A percentile compares a stretch with the other conserved stretches of the same genome.
These are phyloP conservation scores for Scedosporium minutisporum DNA, from an alignment of 2,329 filamentous ascomycete species.

Conservation along the genomic window DNA sequence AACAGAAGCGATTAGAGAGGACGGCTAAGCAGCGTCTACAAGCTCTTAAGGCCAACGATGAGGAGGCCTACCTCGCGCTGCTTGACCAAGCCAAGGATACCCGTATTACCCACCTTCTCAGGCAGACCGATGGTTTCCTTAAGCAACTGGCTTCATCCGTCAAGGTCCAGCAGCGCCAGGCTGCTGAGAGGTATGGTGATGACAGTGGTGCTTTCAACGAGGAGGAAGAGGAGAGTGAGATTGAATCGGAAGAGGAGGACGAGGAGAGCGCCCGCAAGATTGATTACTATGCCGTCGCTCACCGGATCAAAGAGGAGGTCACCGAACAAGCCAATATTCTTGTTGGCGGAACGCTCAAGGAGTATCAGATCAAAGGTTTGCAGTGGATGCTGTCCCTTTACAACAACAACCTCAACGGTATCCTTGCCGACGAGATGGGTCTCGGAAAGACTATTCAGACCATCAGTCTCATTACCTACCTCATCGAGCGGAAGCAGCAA, in stretches of 20 bases:
- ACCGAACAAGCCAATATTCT: conserved; percentile 73
- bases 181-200: conserved; percentile 68
- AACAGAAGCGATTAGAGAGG: conserved; percentile 94
- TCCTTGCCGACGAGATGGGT: conserved; percentile 98
- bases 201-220: conserved; percentile 41
- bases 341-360: conserved; percentile 86
- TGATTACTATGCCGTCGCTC: conserved; percentile 97
- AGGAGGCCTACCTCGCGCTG: conserved; percentile 96
- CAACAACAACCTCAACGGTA: conserved; percentile 99
- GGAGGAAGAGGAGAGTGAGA: conserved; percentile 56
- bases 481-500: conserved; percentile 92
- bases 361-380: conserved; percentile 96
- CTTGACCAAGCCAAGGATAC: conserved; percentile 98
- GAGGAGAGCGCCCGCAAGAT: conserved; percentile 70
- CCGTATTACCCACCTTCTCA: conserved; percentile 93
- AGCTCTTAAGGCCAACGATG: conserved; percentile 96
- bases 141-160: conserved; percentile 91
- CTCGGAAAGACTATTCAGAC: conserved; percentile 99
- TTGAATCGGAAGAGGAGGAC: conserved; percentile 58
- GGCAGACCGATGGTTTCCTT: conserved; percentile 95
- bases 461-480: conserved; percentile 92
- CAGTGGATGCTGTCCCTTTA: conserved; percentile 99
- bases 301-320: conserved; percentile 90
- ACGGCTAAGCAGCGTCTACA: conserved; percentile 99
- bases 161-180: conserved; percentile 81